Evolutionary conservation across 1,284 basidiomycete genomes (phyloP).

Genomic region (Puccinia coronata): DNA sequence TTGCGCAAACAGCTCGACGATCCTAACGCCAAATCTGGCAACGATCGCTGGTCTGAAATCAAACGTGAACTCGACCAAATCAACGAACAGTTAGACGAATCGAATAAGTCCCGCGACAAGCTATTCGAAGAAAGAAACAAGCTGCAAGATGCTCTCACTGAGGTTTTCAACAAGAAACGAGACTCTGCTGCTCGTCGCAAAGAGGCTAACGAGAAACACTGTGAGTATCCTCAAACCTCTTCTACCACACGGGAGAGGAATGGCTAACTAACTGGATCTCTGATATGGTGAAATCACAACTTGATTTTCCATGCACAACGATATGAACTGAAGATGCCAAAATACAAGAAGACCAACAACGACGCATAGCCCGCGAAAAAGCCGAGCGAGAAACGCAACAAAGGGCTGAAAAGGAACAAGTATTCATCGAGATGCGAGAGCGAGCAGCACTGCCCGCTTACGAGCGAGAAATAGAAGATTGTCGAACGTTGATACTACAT

Average conservation of each 20-base stretch:
- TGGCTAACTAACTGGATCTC: slow-evolving; percentile 47
- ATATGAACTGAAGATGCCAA: slow-evolving; percentile 59
- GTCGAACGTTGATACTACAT: slow-evolving; percentile 86
- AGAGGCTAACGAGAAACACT: slow-evolving; percentile 72
- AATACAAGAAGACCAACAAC: slow-evolving; percentile 68
- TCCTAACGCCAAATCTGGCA: slow-evolving; percentile 80
- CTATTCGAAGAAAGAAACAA: slow-evolving; percentile 84
- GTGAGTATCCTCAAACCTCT: slow-evolving; percentile 38
- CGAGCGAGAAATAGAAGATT: slow-evolving; percentile 93
- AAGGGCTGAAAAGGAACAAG: slow-evolving; percentile 76
- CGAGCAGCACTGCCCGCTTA: slow-evolving; percentile 89
- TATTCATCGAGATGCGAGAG: slow-evolving; percentile 78
- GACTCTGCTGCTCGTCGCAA: slow-evolving; percentile 71
- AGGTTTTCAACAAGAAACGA: slow-evolving; percentile 76
- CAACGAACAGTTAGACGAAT: slow-evolving; percentile 82
- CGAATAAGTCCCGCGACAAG: slow-evolving; percentile 76
- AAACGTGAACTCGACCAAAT: slow-evolving; percentile 82
- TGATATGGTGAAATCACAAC: neutral
- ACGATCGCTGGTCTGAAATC: slow-evolving; percentile 79
- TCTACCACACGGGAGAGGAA: slow-evolving; percentile 13
- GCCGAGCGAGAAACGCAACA: slow-evolving; percentile 82
- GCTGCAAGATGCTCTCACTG: slow-evolving; percentile 67
- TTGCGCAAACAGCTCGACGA: slow-evolving; percentile 84
- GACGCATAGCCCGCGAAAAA: slow-evolving; percentile 76
- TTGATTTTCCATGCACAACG: slow-evolving; percentile 68